Base-by-base conservation (phyloP, 2,329 filamentous ascomycete genomes). In the Fonsecaea monophora region DNA sequence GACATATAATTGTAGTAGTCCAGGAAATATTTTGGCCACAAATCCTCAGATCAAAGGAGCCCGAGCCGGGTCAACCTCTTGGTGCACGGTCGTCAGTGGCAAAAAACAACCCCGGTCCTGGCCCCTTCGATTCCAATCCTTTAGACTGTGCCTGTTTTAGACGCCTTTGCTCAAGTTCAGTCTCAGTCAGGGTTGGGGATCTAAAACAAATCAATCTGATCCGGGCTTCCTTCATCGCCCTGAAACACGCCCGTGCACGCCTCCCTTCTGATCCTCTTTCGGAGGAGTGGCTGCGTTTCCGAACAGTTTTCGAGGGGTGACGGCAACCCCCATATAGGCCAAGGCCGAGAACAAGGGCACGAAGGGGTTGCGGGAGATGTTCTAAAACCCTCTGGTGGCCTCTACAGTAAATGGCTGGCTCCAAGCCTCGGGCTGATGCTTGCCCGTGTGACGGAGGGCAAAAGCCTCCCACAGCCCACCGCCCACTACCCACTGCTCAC, bases 341-440 rank as follows among this genome's bases (percentile, higher is more conserved):
- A 35, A 60, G 57, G 13, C 9, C 57, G 40, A 30, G 40, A 12
- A 25, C 25, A 25, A 25, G 25, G 25, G 25, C 25, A 25, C 25
- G 25, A 34, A 35, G n/a, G 18, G 32, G 25, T 25, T 48, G 40
- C 57, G 30, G 57, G 40, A 50, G 38, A 9, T 60, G 15, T 15
- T 48, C 48, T 2, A 25, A 34, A 50, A 15, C 45, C 38, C 50
- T 13, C 25, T 25, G 25, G 25, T 25, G 25, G 25, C 25, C 25
- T 25, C 25, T 25, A 21, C 21, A 21, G 21, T 21, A 60, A 53
- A 57, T 60, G 53, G 50, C 56, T 61, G 50, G 58, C 38, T 48
- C 42, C 34, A 15, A 60, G 57, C 53, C 58, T 34, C 35, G 57
- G 53, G 59, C 59, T 53, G 59, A 61, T 61, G 59, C 38, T 56